Percentiles rank a stretch among this genome's conserved stretches.
These are phyloP conservation scores for Turritis glabra DNA, from an alignment of 345 rosid genomes.

Conservation along the genomic window DNA sequence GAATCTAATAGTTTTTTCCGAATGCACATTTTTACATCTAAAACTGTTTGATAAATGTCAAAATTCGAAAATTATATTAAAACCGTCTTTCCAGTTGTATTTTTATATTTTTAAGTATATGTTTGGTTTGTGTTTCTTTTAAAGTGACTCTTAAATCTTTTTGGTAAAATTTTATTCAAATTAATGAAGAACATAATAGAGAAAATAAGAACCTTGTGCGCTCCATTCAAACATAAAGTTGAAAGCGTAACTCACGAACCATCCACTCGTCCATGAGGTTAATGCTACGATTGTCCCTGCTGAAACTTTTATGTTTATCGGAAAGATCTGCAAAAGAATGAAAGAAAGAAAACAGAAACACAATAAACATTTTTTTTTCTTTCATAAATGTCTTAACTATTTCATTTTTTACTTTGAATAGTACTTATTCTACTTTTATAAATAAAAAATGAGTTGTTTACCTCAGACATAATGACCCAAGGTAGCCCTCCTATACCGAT, in stretches of 20 bases:
- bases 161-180: not conserved
- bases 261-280: slow-evolving; percentile 45
- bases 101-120: not conserved
- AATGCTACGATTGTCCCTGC: slow-evolving; percentile 53
- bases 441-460: not conserved
- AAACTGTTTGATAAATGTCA: no score
- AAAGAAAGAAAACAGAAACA: not conserved
- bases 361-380: not conserved
- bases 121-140: not conserved
- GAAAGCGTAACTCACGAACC: slow-evolving; percentile 47
- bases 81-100: not conserved
- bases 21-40: not conserved
- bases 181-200: not conserved
- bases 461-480: slow-evolving; percentile 55
- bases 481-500: slow-evolving; percentile 48
- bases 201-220: slow-evolving; percentile 36
- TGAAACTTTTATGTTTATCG: slow-evolving; percentile 49
- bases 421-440: not conserved
- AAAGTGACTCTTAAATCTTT: not conserved
- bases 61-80: not conserved
- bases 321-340: slow-evolving; percentile 51
- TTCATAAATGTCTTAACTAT: not conserved
- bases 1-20: not conserved
- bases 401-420: not conserved
- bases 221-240: slow-evolving; percentile 54